Evolutionary conservation across 441 rosid genomes (phyloP).

Genomic region (Erodium trifolium): DNA sequence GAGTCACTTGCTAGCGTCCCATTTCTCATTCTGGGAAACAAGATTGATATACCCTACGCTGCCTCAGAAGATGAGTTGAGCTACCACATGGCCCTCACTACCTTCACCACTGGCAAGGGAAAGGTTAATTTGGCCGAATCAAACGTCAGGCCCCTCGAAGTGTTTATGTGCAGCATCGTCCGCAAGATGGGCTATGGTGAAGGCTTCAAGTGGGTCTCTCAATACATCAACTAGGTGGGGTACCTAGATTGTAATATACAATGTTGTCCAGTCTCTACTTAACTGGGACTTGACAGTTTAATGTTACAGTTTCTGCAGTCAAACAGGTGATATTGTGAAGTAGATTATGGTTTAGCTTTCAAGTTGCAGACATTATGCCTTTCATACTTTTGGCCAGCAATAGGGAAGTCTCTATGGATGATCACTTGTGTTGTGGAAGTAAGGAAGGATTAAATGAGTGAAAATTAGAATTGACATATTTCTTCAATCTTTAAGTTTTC

Average conservation of each 20-base stretch:
- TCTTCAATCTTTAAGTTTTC: too few relatives aligned
- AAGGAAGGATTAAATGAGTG: too few relatives aligned
- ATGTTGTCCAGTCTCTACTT: too few relatives aligned
- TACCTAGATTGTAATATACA: too few relatives aligned
- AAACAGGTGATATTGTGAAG: not conserved
- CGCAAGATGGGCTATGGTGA: conserved; percentile 54
- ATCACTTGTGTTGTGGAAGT: too few relatives aligned
- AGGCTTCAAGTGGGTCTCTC: conserved; percentile 48
- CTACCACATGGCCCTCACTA: conserved; percentile 41
- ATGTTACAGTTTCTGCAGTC: not conserved
- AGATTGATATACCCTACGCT: conserved; percentile 54
- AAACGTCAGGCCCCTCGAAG: conserved; percentile 49
- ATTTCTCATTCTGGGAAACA: conserved; percentile 58
- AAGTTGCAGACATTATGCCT: not conserved
- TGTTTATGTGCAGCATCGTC: conserved; percentile 58
- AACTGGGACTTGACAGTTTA: too few relatives aligned
- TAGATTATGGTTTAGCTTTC: not conserved
- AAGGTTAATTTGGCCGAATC: conserved; percentile 35
- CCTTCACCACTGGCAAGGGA: conserved; percentile 59
- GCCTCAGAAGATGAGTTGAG: conserved; percentile 61
- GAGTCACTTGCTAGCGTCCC: conserved; percentile 44
- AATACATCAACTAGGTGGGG: conserved; percentile 31
- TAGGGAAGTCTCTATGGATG: not conserved
- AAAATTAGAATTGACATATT: too few relatives aligned
- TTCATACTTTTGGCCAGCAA: not conserved